These are phyloP conservation scores for Salvia miltiorrhiza DNA, from an alignment of 257 asterid species.

Conservation along the genomic window DNA sequence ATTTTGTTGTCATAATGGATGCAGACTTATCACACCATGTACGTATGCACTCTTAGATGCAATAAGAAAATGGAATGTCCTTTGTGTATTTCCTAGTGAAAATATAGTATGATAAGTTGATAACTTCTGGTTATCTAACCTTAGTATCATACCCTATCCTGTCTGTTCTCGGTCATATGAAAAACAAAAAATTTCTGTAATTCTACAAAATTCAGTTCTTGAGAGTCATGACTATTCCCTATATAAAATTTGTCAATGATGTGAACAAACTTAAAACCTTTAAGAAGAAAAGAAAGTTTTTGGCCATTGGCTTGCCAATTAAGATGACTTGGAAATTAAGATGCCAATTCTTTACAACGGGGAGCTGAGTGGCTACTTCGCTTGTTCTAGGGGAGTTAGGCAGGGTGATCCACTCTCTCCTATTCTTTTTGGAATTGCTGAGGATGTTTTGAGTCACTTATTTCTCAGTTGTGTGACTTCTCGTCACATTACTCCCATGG, in stretches of 20 bases:
- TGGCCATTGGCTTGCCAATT: neutral
- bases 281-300: neutral
- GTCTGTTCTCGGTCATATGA: neutral
- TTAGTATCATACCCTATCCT: neutral
- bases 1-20: constrained; percentile 94
- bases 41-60: constrained; percentile 34
- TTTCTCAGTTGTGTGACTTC: too few species aligned
- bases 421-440: too few species aligned
- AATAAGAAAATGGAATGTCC: neutral
- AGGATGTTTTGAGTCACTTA: too few species aligned
- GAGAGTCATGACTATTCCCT: neutral
- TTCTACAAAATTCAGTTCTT: neutral
- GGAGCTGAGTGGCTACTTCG: too few species aligned
- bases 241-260: neutral
- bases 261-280: constrained; percentile 1
- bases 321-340: too few species aligned
- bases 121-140: neutral
- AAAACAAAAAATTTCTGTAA: neutral
- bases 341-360: too few species aligned
- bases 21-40: constrained; percentile 99
- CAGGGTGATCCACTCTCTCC: too few species aligned
- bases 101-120: neutral
- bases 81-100: constrained; percentile 1
- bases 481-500: too few species aligned
- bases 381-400: too few species aligned